phyloP scores from a whole-genome alignment of 306 rosid species.

The Medicago arabica region DNA sequence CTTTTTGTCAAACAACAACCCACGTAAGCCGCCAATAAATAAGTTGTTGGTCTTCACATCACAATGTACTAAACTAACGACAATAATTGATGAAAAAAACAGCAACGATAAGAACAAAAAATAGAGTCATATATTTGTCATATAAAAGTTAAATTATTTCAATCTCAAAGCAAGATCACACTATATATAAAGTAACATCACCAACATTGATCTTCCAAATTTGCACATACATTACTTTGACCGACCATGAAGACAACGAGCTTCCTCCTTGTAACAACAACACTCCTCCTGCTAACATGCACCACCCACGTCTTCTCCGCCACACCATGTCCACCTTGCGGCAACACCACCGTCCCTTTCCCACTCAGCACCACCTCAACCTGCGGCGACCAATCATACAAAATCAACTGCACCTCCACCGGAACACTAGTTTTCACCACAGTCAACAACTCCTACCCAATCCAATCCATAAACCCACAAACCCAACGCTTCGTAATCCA shows the following conservation, averaged over 20 bases:
- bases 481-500: constrained; percentile 65
- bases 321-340: constrained; percentile 63
- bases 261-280: constrained; percentile 45
- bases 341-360: constrained; percentile 66
- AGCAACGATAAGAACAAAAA: background rate
- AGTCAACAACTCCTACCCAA: constrained; percentile 73
- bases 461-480: constrained; percentile 57
- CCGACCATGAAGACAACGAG: constrained; percentile 35
- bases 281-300: constrained; percentile 43
- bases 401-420: constrained; percentile 57
- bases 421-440: constrained; percentile 61
- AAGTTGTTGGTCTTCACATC: background rate
- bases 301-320: constrained; percentile 21
- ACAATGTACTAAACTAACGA: background rate
- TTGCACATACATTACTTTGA: background rate
- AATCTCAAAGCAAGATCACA: background rate
- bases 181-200: background rate
- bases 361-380: constrained; percentile 64
- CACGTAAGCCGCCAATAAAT: constrained; percentile 8
- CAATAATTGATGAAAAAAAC: background rate
- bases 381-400: constrained; percentile 76
- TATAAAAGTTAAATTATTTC: background rate
- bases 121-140: no score
- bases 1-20: background rate
- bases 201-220: background rate